Conservation (phyloP, 2,329 filamentous ascomycete genomes). For the Bipolaris gigantea region DNA sequence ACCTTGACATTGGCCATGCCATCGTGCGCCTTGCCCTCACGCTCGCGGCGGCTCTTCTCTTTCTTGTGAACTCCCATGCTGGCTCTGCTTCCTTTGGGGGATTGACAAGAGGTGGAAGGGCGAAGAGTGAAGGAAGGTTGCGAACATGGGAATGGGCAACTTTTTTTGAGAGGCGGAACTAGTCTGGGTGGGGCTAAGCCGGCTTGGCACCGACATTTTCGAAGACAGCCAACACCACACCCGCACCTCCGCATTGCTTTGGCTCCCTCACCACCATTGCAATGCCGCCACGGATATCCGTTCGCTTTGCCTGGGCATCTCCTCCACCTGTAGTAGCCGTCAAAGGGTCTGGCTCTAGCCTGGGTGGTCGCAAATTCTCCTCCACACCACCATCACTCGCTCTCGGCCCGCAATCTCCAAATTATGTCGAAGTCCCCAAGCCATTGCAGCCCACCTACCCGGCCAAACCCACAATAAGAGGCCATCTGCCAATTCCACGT, state of each 20-base stretch:
- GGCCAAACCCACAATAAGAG: conserved; percentile 61
- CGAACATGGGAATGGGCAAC: conserved; percentile 18
- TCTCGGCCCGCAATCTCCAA: conserved; percentile 82
- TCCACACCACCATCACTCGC: conserved; percentile 49
- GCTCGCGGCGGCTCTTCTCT: conserved; percentile 77
- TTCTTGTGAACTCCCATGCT: conserved; percentile 91
- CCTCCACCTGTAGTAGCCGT: conserved; percentile 13
- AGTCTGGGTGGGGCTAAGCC: conserved; percentile 13
- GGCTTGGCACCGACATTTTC: conserved; percentile 33
- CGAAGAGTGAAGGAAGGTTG: conserved; percentile 8
- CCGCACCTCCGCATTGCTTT: conserved; percentile 18
- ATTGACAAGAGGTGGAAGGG: conserved; percentile 18
- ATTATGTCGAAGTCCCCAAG: conserved; percentile 79
- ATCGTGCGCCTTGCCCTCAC: conserved; percentile 82
- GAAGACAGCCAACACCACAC: conserved; percentile 17
- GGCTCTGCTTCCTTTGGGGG: conserved; percentile 12
- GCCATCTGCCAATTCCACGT: conserved; percentile 80
- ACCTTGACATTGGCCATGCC: conserved; percentile 88
- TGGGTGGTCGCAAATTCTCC: conserved; percentile 46
- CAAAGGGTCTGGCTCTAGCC: conserved; percentile 15
- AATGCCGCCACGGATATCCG: conserved; percentile 48
- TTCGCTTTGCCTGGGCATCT: conserved; percentile 42
- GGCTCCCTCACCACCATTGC: conserved; percentile 14
- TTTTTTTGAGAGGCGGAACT: conserved; percentile 24
- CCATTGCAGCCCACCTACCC: conserved; percentile 69